These are phyloP conservation scores for Coprinopsis strossmayeri DNA, from an alignment of 768 basidiomycete genomes.

Conservation along the genomic window DNA sequence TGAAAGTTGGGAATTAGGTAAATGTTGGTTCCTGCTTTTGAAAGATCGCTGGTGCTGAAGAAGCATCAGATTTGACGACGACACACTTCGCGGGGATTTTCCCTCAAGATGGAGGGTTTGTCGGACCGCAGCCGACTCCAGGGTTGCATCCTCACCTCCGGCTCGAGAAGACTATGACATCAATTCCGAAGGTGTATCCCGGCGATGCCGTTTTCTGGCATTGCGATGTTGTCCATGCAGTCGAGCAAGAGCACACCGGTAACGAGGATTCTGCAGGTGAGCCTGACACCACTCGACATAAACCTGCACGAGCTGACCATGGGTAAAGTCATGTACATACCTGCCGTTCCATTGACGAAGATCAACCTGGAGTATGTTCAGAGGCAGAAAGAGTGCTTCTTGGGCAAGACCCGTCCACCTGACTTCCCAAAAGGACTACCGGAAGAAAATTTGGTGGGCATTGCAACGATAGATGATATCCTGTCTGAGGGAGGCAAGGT, in stretches of 20 bases:
- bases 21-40: not conserved
- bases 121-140: conserved; percentile 44
- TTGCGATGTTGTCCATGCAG: conserved; percentile 47
- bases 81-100: conserved; percentile 49
- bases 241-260: conserved; percentile 48
- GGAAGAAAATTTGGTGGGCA: conserved; percentile 30
- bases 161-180: conserved; percentile 60
- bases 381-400: conserved; percentile 57
- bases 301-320: conserved; percentile 1
- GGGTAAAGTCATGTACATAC: conserved; percentile 70
- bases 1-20: conserved; percentile 52
- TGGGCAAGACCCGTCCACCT: conserved; percentile 55
- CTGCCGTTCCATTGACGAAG: conserved; percentile 60
- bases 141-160: conserved; percentile 61
- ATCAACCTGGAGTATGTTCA: conserved; percentile 55
- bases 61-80: conserved; percentile 34
- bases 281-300: not conserved
- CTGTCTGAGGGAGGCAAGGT: conserved; percentile 26
- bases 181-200: conserved; percentile 62
- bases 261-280: conserved; percentile 48
- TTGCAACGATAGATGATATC: conserved; percentile 30
- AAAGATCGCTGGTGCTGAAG: not conserved
- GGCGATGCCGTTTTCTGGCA: conserved; percentile 83
- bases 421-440: conserved; percentile 53
- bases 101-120: conserved; percentile 30